Conservation (phyloP, 805 yeast species). For the Lipomyces mesembrius region DNA sequence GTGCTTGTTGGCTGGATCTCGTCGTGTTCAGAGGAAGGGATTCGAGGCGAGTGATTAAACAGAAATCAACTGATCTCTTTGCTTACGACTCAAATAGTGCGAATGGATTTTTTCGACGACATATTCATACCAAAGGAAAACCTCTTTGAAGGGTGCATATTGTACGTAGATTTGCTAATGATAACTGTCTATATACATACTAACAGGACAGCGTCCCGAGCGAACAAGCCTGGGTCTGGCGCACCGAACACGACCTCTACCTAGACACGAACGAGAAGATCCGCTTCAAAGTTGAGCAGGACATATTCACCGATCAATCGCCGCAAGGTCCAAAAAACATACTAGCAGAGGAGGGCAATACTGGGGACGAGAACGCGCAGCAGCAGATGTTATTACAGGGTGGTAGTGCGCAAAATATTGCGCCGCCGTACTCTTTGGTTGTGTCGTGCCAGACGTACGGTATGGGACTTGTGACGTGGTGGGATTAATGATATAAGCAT, state of each 20-base stretch:
- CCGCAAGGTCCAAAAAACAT: constrained; percentile 69
- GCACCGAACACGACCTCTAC: constrained; percentile 72
- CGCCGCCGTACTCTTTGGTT: constrained; percentile 81
- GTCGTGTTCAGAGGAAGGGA: constrained; percentile 84
- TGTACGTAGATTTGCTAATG: constrained; percentile 44
- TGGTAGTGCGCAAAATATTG: constrained; percentile 44
- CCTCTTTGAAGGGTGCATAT: constrained; percentile 77
- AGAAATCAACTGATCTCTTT: neutral
- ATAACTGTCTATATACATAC: neutral
- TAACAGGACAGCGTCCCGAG: constrained; percentile 49
- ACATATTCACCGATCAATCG: constrained; percentile 78
- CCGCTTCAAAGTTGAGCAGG: constrained; percentile 88
- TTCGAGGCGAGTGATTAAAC: constrained; percentile 54
- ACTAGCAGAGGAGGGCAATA: constrained; percentile 27
- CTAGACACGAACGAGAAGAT: constrained; percentile 90
- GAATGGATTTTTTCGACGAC: constrained; percentile 89
- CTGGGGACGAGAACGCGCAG: constrained; percentile 18
- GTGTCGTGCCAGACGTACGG: constrained; percentile 96
- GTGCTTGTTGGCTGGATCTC: constrained; percentile 90
- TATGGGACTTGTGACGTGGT: constrained; percentile 96
- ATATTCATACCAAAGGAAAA: constrained; percentile 83
- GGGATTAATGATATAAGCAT: constrained; percentile 60
- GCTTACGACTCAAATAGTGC: constrained; percentile 45
- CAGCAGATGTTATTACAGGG: constrained; percentile 20
- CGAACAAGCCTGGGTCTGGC: constrained; percentile 98